A percentile compares a stretch with the other conserved stretches of the same genome.
phyloP scores from a whole-genome alignment of 768 basidiomycete species.

The Strobilomyces echinocephalus region DNA sequence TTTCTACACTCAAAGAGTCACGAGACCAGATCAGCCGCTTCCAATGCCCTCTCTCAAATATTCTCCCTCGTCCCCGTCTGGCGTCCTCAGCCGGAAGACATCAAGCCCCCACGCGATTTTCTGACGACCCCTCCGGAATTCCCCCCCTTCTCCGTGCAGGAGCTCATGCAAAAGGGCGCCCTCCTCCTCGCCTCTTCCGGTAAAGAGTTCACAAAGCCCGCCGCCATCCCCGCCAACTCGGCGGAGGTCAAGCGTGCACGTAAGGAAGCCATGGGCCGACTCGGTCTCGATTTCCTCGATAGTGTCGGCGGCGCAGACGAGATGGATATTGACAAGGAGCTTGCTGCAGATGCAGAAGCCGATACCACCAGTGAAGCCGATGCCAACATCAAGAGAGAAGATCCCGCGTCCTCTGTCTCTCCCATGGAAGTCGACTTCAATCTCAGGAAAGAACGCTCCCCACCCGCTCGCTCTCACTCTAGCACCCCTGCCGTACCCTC shows the following conservation, averaged over 20 bases:
- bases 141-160: slow-evolving; percentile 70
- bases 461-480: slow-evolving; percentile 40
- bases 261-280: slow-evolving; percentile 81
- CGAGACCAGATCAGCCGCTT: slow-evolving; percentile 88
- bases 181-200: slow-evolving; percentile 89
- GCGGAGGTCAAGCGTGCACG: slow-evolving; percentile 83
- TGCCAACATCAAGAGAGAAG: slow-evolving; percentile 36
- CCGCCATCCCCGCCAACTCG: slow-evolving; percentile 65
- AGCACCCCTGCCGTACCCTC: slow-evolving; percentile 45
- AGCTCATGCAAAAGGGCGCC: slow-evolving; percentile 69
- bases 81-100: slow-evolving; percentile 37
- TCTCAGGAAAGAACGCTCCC: slow-evolving; percentile 37
- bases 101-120: slow-evolving; percentile 25
- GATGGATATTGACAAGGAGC: slow-evolving; percentile 83
- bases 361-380: slow-evolving; percentile 45
- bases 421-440: slow-evolving; percentile 44
- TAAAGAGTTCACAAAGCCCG: slow-evolving; percentile 79
- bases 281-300: slow-evolving; percentile 85
- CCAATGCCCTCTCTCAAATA: slow-evolving; percentile 82
- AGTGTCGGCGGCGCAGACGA: slow-evolving; percentile 66
- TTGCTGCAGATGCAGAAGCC: slow-evolving; percentile 52
- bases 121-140: slow-evolving; percentile 48
- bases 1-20: slow-evolving; percentile 87
- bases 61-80: slow-evolving; percentile 81
- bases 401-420: slow-evolving; percentile 31